Conservation (phyloP, 2,329 filamentous ascomycete genomes). For the Sclerotinia nivalis region DNA sequence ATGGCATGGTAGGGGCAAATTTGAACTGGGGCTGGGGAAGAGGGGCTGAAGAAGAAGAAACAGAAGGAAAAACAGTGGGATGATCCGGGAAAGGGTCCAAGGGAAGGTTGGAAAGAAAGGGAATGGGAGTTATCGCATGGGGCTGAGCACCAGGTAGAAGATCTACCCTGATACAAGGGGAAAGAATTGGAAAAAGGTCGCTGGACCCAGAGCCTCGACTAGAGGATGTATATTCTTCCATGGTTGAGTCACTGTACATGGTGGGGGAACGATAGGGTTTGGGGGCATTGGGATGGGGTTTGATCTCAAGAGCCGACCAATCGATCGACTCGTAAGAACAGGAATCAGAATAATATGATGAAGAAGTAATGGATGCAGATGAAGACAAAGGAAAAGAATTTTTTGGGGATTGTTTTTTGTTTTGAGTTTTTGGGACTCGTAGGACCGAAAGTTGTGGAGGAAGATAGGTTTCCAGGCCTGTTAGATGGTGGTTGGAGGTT, state of each 20-base stretch:
- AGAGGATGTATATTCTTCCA: constrained; percentile 1
- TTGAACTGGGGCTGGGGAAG: neutral
- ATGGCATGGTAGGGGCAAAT: neutral
- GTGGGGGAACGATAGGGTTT: neutral
- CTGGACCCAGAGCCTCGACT: neutral
- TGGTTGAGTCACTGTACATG: constrained; percentile 8
- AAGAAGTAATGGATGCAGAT: neutral
- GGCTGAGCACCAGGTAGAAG: neutral
- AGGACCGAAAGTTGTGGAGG: constrained; percentile 5
- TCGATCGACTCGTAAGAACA: constrained; percentile 16
- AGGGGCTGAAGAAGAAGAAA: neutral
- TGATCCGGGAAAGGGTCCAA: neutral
- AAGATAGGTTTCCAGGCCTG: constrained; percentile 11
- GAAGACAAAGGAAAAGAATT: constrained; percentile 11
- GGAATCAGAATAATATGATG: constrained; percentile 5
- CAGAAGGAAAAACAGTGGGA: neutral
- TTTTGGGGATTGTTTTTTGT: neutral
- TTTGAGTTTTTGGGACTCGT: neutral
- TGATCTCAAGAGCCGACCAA: constrained; percentile 17
- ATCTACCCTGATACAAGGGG: neutral
- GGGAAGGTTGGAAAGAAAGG: neutral
- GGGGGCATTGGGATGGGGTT: neutral
- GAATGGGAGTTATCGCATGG: neutral
- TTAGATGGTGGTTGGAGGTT: neutral
- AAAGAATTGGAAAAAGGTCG: neutral